Evolutionary conservation across 2,329 filamentous ascomycete genomes (phyloP), one percentile per base, ranked within the genome.

Genomic region (Exserohilum rostratum): DNA sequence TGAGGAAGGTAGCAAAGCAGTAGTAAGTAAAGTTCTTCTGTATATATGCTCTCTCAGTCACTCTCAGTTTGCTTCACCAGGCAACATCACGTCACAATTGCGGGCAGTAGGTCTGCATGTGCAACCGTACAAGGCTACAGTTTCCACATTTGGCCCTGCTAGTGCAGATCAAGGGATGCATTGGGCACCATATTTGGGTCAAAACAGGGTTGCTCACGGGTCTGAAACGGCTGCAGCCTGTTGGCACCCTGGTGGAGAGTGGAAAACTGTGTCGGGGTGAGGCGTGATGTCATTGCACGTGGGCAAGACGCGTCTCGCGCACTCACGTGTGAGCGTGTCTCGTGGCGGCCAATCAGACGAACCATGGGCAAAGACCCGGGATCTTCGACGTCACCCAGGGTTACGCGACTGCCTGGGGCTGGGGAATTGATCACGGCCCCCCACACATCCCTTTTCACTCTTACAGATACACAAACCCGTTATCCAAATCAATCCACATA

Each of bases 261-360:
- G 18, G 31, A 18, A 48, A 29, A 29, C 33, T 35, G 46, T 42
- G 45, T 33, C 43, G 47, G 30, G 39, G 30, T 29, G 9, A 18
- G 38, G 20, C 27, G 50, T 68, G 64, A 68, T 59, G 59, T 67
- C 64, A 67, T 62, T 7, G 34, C 49, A 53, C 48, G 53, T 56
- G 54, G 43, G 15, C 3, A 2, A 27, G 12, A 51, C 57, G 55
- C 64, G 59, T 44, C 22, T 50, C 58, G 54, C 65, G 64, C 15
- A 10, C 3, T 55, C 50, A 58, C 55, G 55, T 61, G 56, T 5
- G 10, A 6, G 9, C 27, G 27, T 30, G 34, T 18, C 30, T 37
- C 6, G 18, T 9, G 7, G n/a, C 39, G 35, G 47, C 65, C 65
- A 64, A 64, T 68, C 51, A 57, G 13, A 37, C 10, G 7, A 20